phyloP scores from a whole-genome alignment of 345 rosid species.

The Chamaenerion angustifolium region DNA sequence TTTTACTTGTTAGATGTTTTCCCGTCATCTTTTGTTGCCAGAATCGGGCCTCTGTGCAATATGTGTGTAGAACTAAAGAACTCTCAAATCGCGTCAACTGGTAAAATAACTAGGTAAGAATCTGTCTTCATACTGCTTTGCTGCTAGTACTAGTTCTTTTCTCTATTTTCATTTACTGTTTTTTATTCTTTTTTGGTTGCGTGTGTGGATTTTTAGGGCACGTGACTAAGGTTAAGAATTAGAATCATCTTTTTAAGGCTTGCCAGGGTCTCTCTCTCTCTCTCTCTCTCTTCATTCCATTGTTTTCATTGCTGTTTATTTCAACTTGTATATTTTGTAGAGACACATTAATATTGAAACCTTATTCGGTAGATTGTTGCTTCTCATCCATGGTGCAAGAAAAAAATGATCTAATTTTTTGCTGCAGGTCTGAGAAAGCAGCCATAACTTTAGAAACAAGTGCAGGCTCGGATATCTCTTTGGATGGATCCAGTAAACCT shows the following conservation, averaged over 20 bases:
- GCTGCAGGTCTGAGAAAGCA: constrained; percentile 4
- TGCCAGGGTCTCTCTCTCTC: no score
- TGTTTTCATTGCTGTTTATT: background rate
- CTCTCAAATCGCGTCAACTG: constrained; percentile 21
- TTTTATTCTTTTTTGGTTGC: no score
- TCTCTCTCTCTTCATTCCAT: background rate
- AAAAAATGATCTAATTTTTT: background rate
- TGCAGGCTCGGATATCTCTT: constrained; percentile 4
- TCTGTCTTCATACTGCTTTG: background rate
- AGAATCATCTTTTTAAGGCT: background rate
- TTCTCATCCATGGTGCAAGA: background rate
- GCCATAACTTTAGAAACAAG: constrained; percentile 4
- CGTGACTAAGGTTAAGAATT: no score
- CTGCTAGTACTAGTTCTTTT: background rate
- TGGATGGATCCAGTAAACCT: constrained; percentile 3
- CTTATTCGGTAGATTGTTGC: no score
- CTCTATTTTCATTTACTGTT: no score
- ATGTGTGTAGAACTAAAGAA: constrained; percentile 45
- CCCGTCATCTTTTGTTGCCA: constrained; percentile 50
- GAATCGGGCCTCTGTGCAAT: constrained; percentile 63
- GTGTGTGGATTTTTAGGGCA: no score
- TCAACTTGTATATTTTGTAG: background rate
- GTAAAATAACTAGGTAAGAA: constrained; percentile 28
- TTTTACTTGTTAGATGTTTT: constrained; percentile 36
- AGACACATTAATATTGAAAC: no score